Base-by-base conservation (phyloP, 2,329 filamentous ascomycete genomes). In the Dothistroma pini region DNA sequence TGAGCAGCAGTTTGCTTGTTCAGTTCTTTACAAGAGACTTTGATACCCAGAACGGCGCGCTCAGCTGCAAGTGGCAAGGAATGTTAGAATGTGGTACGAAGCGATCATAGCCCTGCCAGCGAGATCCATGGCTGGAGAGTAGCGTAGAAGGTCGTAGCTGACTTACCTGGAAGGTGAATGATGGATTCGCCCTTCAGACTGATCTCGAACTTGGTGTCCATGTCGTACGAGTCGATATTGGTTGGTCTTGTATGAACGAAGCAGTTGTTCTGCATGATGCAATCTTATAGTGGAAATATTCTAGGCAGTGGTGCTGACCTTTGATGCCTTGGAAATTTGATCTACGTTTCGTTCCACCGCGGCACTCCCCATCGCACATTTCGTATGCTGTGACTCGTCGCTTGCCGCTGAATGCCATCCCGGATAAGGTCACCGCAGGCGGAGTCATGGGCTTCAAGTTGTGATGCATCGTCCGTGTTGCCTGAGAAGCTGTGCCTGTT, bases 21-120 rank as follows among this genome's bases (percentile, higher is more conserved):
- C 16, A 21, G 19, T 12, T 22, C 38, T 10, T 19, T 51, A 16
- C 4, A 48, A 2, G 34, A 19, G 11, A 62, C 55, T 25, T 44
- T 22, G 19, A 62, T 35, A 9, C 21, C 44, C 19, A 62, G 57
- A 9, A 57, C 47, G 14, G 57, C 57, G 16, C 60, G 47, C 21
- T 62, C 57, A 34, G 60, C 59, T n/a, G 55, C 32, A 8, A 54
- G 38, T 12, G 21, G 19, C 21, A 51, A 4, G 16, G 41, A 2
- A 38, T 11, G 34, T 38, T 11, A 38, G 14, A 38, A 38, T 10
- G 25, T 3, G 25, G 6, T 2, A 29, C 25, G 6, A 29, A 29
- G 25, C 25, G 25, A 29, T 29, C 25, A 6, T 29, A 29, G 25
- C 2, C 25, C 25, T 29, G 25, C 25, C 25, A 29, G 25, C 25